Base-by-base conservation (phyloP, 2,329 filamentous ascomycete species). In the Pezicula rhizophila region DNA sequence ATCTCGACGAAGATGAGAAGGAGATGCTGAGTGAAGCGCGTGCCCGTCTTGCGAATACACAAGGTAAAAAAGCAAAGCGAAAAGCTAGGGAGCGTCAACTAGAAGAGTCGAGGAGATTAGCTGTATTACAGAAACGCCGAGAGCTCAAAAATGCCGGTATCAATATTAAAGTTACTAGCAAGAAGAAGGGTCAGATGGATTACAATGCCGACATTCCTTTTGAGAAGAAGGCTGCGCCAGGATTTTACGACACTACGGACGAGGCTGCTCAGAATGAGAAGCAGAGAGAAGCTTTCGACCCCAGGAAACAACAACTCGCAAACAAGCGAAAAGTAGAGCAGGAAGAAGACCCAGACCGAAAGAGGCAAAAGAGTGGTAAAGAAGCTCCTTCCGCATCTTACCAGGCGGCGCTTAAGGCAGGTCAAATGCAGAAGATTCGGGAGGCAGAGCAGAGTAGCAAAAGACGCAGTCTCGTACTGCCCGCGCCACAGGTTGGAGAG, bases 151-250 rank as follows among this genome's bases (percentile, higher is more conserved):
- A 91, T 65, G 90, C 93, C 2, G 93, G 93, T 42, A 97, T 99
- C 70, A 99, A 99, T 67, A 90, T 97, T 73, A 99, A 97, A 70
- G 84, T 97, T 49, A 83, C 84, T 2, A 93, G 87, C 12, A 82
- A 87, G 52, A 97, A 97, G 74, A 84, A 89, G 74, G 93, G 93
- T 0, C 86, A 97, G 72, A 99, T 99, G 89, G 93, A 99, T 69
- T 99, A 99, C 74, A 99, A 99, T 68, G 93, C 93, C 60, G 93
- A 99, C 60, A 95, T 99, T 56, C 93, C 93, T 0, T 97, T 99
- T 57, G 93, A 99, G 68, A 96, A 93, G 69, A 87, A 88, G 55
- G 85, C 93, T 0, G 85, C 87, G 0, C 74, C 84, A 18, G 93
- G 93, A 11, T 99, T 99, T 66, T 96, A 92, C 70, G 92, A 99